Percentiles rank a stretch among this genome's conserved stretches.
These are phyloP conservation scores for Nigrospora sphaerica DNA, from an alignment of 2,329 filamentous ascomycete genomes.

Conservation along the genomic window DNA sequence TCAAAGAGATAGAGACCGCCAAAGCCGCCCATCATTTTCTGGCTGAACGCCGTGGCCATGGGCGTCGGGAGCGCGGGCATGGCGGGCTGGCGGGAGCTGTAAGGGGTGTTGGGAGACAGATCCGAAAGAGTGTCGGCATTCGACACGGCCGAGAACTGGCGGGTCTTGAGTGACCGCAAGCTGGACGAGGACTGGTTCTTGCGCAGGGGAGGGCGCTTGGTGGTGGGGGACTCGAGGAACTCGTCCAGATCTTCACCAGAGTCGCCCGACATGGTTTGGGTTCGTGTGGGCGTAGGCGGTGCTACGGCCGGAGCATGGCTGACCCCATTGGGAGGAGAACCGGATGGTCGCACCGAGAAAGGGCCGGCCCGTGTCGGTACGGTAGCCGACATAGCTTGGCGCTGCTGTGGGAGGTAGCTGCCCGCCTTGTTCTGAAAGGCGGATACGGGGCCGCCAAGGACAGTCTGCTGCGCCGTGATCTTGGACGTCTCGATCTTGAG, in stretches of 20 bases:
- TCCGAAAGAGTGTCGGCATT: slow-evolving; percentile 57
- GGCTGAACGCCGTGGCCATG: slow-evolving; percentile 53
- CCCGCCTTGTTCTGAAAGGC: slow-evolving; percentile 17
- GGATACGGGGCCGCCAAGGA: too few relatives aligned
- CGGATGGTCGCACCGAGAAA: slow-evolving; percentile 24
- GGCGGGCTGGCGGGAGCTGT: slow-evolving; percentile 52
- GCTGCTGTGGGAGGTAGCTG: slow-evolving; percentile 32
- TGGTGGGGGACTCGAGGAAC: slow-evolving; percentile 46
- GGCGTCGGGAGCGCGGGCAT: slow-evolving; percentile 64
- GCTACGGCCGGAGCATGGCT: slow-evolving; percentile 11
- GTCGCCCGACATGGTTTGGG: slow-evolving; percentile 18
- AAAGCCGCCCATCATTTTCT: slow-evolving; percentile 47
- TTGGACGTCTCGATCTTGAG: slow-evolving; percentile 77
- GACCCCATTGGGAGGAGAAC: slow-evolving; percentile 20
- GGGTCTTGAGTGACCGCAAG: slow-evolving; percentile 62
- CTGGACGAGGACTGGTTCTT: slow-evolving; percentile 69
- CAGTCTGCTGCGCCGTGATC: slow-evolving; percentile 15
- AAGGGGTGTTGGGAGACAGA: slow-evolving; percentile 66
- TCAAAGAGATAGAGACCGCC: slow-evolving; percentile 78
- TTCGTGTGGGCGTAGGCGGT: slow-evolving; percentile 20
- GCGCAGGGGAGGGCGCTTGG: slow-evolving; percentile 40
- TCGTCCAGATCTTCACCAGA: slow-evolving; percentile 29
- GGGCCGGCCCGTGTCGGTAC: slow-evolving; percentile 20
- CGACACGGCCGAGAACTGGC: slow-evolving; percentile 62
- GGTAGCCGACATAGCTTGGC: slow-evolving; percentile 31